Percentiles rank a stretch among this genome's conserved stretches.
These are phyloP conservation scores for Ulvella scutata DNA, from an alignment of 139 green algal species.

Conservation along the genomic window DNA sequence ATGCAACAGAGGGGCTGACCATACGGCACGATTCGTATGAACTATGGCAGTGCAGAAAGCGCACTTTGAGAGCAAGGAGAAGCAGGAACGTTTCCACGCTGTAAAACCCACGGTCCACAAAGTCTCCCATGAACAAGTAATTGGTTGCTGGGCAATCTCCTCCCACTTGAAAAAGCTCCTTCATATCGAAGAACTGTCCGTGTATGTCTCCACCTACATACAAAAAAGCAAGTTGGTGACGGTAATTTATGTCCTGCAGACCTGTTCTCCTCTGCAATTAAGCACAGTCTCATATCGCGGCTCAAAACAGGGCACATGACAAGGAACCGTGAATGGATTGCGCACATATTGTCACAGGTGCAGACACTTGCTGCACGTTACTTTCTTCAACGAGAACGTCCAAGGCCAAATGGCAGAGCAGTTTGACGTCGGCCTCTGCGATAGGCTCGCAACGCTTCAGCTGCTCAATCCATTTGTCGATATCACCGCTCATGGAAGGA, in stretches of 20 bases:
- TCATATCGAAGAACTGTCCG: conserved; percentile 92
- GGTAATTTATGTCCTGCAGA: not conserved
- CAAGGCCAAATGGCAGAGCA: conserved; percentile 80
- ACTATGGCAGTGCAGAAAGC: not conserved
- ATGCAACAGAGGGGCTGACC: too few relatives aligned
- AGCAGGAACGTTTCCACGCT: conserved; percentile 96
- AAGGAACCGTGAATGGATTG: not conserved
- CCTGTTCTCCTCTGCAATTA: not conserved
- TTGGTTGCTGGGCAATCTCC: conserved; percentile 93
- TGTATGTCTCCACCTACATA: conserved; percentile 89
- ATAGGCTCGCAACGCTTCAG: conserved; percentile 84
- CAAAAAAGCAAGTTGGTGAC: not conserved
- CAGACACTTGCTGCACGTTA: conserved; percentile 93
- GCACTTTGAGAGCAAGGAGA: conserved; percentile 92
- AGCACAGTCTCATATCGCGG: too few relatives aligned
- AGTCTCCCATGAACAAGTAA: conserved; percentile 99
- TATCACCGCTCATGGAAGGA: conserved; percentile 21
- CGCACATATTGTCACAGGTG: conserved; percentile 87
- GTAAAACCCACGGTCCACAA: conserved; percentile 98
- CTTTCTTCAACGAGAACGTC: conserved; percentile 94
- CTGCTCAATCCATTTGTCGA: conserved; percentile 89
- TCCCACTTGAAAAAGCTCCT: conserved; percentile 95
- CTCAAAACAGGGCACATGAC: too few relatives aligned
- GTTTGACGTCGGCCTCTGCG: conserved; percentile 87
- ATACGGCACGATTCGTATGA: not conserved